Base-by-base conservation (phyloP, 257 asterid genomes). In the Gentiana straminea region DNA sequence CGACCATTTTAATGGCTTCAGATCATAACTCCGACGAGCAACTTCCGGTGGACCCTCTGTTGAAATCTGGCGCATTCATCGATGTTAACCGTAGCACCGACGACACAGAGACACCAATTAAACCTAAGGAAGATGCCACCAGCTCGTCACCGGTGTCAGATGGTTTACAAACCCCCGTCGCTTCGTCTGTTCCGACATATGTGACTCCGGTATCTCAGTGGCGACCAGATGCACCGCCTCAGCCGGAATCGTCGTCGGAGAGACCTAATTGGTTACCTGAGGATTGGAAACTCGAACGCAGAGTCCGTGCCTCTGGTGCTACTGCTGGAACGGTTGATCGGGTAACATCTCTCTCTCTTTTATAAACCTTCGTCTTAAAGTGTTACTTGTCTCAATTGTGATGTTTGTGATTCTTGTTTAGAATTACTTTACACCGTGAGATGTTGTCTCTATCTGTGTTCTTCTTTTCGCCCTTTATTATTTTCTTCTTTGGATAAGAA, bases 201-300 rank as follows among this genome's bases (percentile, higher is more conserved):
- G 67, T 10, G 37, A 69, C 58, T 39, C 70, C 71, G 9, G 51
- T 51, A n/a, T 53, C 70, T 24, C 51, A 38, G 54, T 45, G 68
- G 58, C 54, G 46, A 41, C 46, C 46, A 10, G 7, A 7, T 41
- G 7, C 46, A 5, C 24, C 24, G 24, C 24, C 24, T 41, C 44
- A 35, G 53, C 61, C 35, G 41, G 67, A 67, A 6, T 71, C 63
- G 44, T 2, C 44, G 53, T 36, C 64, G 3, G 80, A 75, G 37
- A 59, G 61, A 32, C 77, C 77, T 37, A 44, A 35, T 53, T 75
- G 80, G 80, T 56, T 75, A 38, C 77, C 80, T 48, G 59, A 57
- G 15, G 62, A 54, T 33, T 75, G 80, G 80, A 75, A 37, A 51
- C 5, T 67, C 39, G 77, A 70, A 32, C 53, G 68, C 13, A 64